Conservation (phyloP, 1,284 basidiomycete species). For the Boletus mariae region DNA sequence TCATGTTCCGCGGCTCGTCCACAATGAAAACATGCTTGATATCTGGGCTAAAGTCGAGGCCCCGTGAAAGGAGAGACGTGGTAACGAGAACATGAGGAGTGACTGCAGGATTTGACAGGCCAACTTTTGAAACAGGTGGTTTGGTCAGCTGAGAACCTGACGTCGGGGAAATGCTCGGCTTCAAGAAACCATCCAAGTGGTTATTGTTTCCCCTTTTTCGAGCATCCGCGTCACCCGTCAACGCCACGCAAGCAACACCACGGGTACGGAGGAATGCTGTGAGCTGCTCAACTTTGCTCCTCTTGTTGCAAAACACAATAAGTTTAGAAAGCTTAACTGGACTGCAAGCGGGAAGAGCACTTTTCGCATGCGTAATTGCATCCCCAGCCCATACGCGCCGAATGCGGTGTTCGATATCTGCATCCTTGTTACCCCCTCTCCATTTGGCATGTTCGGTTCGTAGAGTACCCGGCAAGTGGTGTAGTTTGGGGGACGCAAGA, state of each 20-base stretch:
- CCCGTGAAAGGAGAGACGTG: constrained; percentile 87
- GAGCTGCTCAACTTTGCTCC: constrained; percentile 60
- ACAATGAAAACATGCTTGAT: constrained; percentile 81
- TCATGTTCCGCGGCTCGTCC: constrained; percentile 81
- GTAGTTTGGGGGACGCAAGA: constrained; percentile 75
- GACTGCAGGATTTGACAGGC: constrained; percentile 24
- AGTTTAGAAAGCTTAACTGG: constrained; percentile 49
- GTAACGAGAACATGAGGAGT: constrained; percentile 75
- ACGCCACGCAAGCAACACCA: constrained; percentile 63
- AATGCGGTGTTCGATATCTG: constrained; percentile 74
- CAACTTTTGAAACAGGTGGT: constrained; percentile 2
- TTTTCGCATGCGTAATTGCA: constrained; percentile 37
- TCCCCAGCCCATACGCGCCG: constrained; percentile 75
- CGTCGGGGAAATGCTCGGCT: constrained; percentile 17
- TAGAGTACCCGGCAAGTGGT: constrained; percentile 70
- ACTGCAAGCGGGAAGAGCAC: constrained; percentile 16
- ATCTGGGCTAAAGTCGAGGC: constrained; percentile 78
- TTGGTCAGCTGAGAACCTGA: constrained; percentile 12
- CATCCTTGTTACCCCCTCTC: constrained; percentile 74
- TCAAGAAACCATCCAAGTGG: constrained; percentile 71
- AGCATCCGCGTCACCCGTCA: constrained; percentile 53
- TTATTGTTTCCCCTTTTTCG: constrained; percentile 67
- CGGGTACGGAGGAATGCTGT: constrained; percentile 54
- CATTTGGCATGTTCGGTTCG: constrained; percentile 69
- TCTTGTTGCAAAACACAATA: constrained; percentile 80